Evolutionary conservation across 1,139 yeast genomes (phyloP).

Genomic region (Debaryomycetaceae sp.): DNA sequence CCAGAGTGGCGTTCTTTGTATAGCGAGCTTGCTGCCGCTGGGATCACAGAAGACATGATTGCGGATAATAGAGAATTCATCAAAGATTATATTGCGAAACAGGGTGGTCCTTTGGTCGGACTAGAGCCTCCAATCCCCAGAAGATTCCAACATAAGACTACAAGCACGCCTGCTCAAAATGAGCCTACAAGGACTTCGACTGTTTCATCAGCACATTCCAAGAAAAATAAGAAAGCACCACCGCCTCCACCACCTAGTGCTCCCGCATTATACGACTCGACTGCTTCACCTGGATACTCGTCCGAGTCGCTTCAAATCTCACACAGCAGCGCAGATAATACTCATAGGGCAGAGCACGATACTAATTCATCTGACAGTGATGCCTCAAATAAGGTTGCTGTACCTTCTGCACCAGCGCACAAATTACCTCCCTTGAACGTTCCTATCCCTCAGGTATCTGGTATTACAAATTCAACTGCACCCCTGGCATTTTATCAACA

Average conservation of each 20-base stretch:
- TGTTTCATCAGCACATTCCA: conserved; percentile 7
- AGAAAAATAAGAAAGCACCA: conserved; percentile 37
- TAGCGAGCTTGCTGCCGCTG: conserved; percentile 70
- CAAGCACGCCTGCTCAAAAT: not conserved
- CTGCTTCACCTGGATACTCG: not conserved
- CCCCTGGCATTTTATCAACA: not conserved
- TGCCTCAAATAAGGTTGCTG: conserved; percentile 2
- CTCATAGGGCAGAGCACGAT: not conserved
- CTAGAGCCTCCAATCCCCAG: conserved; percentile 83
- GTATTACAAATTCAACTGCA: conserved; percentile 3
- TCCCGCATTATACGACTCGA: conserved; percentile 4
- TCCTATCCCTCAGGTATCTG: conserved; percentile 29
- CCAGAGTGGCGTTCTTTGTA: conserved; percentile 82
- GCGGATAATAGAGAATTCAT: conserved; percentile 82
- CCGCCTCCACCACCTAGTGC: conserved; percentile 39
- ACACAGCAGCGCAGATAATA: not conserved
- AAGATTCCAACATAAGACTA: conserved; percentile 31
- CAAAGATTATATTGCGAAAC: conserved; percentile 69
- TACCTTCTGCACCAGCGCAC: conserved; percentile 17
- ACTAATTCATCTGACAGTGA: not conserved
- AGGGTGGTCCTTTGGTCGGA: conserved; percentile 85
- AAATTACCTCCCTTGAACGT: conserved; percentile 27
- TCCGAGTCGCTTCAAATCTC: not conserved
- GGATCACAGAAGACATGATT: conserved; percentile 85
- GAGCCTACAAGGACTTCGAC: conserved; percentile 9